Evolutionary conservation across 2,329 filamentous ascomycete species (phyloP), one percentile per base, ranked within the genome.

Genomic region (Cladophialophora carrionii): DNA sequence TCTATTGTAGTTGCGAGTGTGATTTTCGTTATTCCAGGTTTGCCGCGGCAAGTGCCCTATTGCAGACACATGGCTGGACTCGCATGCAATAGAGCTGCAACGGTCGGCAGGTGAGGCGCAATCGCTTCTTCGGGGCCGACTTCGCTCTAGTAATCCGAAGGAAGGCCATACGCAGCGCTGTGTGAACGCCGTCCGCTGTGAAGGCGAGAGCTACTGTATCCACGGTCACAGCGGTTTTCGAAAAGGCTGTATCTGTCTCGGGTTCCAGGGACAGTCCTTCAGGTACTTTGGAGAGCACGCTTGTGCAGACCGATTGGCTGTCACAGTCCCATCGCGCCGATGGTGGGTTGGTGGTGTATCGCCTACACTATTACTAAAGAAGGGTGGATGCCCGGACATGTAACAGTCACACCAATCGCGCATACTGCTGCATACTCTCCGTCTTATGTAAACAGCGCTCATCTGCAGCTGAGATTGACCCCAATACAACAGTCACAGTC

Each of bases 301-400:
- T 54, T 10, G 26, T n/a, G 52, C 12, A n/a, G 52, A 17, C 29
- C 26, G 26, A 54, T 34, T 54, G 52, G 52, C 20, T 20, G 37
- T n/a, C 17, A 7, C 17, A 43, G 8, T n/a, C 14, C 37, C 37
- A n/a, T 43, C 37, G n/a, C 17, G 37, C 3, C 26, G 26, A 29
- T 6, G 3, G 26, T 3, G 3, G 26, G 26, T 8, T 7, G 37
- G 17, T n/a, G 37, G 14, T 43, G 34, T 17, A 17, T 17, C 2
- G 52, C 2, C 52, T 4, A 9, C 26, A 29, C 26, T 10, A 34
- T 54, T 24, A 54, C 52, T 54, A 54, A 54, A 54, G n/a, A 32
- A 14, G 14, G 14, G 48, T 24, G 17, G 17, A 20, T n/a, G 20
- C 29, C 26, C 24, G 51, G 10, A 43, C 37, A 43, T n/a, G 37